A percentile compares a stretch with the other conserved stretches of the same genome.
These are phyloP conservation scores for Dipteronia sinensis DNA, from an alignment of 345 rosid genomes.

Conservation along the genomic window DNA sequence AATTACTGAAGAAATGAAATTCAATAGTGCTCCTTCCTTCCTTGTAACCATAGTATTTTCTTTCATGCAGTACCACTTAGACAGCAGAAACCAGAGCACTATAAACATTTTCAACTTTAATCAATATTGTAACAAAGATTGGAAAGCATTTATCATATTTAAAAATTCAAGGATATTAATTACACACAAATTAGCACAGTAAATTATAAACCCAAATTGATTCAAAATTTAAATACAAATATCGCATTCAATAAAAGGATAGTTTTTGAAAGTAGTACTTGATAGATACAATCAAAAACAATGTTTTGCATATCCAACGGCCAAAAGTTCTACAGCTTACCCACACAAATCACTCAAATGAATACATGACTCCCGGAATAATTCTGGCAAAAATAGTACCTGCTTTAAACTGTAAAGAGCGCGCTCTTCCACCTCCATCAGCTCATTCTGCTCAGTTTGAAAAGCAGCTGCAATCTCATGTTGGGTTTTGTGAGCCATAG, in stretches of 20 bases:
- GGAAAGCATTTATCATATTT: not conserved
- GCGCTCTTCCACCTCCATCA: constrained; percentile 69
- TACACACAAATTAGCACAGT: not conserved
- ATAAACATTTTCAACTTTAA: not conserved
- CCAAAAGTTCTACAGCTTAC: not conserved
- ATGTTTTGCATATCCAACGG: not conserved
- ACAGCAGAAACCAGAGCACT: not conserved
- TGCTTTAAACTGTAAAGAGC: constrained; percentile 84
- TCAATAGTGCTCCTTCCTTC: not conserved
- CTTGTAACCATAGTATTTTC: not conserved
- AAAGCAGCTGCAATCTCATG: constrained; percentile 92
- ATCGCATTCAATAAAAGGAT: not conserved
- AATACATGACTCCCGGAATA: not conserved
- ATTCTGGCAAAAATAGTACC: constrained; percentile 41
- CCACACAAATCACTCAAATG: not conserved
- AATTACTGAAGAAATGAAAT: not conserved
- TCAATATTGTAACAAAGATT: not conserved
- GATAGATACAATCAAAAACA: not conserved
- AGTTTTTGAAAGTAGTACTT: not conserved
- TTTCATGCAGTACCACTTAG: not conserved
- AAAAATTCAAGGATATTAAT: not conserved
- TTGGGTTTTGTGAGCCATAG: constrained; percentile 84
- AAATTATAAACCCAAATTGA: not conserved
- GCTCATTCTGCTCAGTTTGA: constrained; percentile 56
- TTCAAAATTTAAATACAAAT: not conserved